These are phyloP conservation scores for Phytopythium oedochilum DNA, from an alignment of 352 stramenopile species.

Conservation along the genomic window DNA sequence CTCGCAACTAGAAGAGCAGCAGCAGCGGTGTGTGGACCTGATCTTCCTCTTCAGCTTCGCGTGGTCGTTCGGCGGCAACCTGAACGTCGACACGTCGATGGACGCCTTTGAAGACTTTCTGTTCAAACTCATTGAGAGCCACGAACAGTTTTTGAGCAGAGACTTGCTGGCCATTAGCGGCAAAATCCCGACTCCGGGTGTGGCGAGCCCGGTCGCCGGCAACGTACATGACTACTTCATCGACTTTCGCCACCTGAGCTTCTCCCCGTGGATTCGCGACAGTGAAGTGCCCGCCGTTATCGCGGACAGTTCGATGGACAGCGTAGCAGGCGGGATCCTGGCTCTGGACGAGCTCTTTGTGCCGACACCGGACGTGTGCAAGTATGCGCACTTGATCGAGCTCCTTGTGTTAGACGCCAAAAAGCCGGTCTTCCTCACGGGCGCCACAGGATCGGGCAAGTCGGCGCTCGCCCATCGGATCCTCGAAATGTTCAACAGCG, in stretches of 20 bases:
- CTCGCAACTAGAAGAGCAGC: constrained; percentile 34
- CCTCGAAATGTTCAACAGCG: constrained; percentile 17
- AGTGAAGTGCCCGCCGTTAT: constrained; percentile 12
- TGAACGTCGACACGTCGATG: constrained; percentile 31
- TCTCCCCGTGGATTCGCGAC: constrained; percentile 37
- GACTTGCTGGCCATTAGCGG: constrained; percentile 50
- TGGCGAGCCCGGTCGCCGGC: constrained; percentile 38
- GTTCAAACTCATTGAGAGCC: constrained; percentile 24
- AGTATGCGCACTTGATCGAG: constrained; percentile 55
- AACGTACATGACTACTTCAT: constrained; percentile 71
- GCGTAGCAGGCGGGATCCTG: constrained; percentile 17
- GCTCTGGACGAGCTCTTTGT: constrained; percentile 49
- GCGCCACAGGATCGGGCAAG: constrained; percentile 87
- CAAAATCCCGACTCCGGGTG: constrained; percentile 36
- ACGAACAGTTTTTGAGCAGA: constrained; percentile 42
- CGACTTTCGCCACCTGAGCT: constrained; percentile 57
- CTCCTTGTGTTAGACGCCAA: constrained; percentile 56
- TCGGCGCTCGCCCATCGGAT: constrained; percentile 80
- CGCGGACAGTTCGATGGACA: constrained; percentile 7
- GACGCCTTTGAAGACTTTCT: constrained; percentile 54
- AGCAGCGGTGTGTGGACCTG: constrained; percentile 52
- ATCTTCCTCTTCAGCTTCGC: constrained; percentile 69
- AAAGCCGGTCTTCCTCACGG: constrained; percentile 82
- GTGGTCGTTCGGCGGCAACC: constrained; percentile 69
- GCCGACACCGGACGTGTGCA: constrained; percentile 57